A percentile compares a stretch with the other conserved stretches of the same genome.
Conservation (phyloP, 441 rosid genomes). For the Erodium trifolium region DNA sequence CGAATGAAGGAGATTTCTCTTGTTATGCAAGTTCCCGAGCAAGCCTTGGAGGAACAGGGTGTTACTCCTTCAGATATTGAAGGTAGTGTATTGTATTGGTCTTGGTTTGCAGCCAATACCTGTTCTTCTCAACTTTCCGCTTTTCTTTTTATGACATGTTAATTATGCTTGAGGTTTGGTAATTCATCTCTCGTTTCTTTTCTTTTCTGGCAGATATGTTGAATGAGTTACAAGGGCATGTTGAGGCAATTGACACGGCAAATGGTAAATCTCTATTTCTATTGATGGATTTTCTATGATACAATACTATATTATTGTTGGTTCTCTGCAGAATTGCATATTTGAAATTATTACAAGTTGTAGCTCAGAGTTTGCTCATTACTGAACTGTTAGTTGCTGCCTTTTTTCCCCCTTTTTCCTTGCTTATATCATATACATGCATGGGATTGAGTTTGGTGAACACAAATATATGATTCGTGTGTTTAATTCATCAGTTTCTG, state of each 20-base stretch:
- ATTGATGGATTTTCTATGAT: neutral
- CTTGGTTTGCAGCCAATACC: neutral
- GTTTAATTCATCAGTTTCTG: too few species aligned
- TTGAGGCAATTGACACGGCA: slow-evolving; percentile 81
- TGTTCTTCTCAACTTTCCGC: neutral
- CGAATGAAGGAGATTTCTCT: slow-evolving; percentile 86
- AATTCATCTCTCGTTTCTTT: neutral
- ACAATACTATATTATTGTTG: neutral
- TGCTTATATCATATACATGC: too few species aligned
- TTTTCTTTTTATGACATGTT: neutral
- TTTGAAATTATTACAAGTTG: too few species aligned
- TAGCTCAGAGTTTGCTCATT: too few species aligned
- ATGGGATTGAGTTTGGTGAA: too few species aligned
- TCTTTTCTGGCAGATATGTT: slow-evolving; percentile 58
- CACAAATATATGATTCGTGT: too few species aligned
- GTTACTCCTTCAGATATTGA: slow-evolving; percentile 68
- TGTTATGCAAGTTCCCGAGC: slow-evolving; percentile 71
- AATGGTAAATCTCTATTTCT: slow-evolving; percentile 42
- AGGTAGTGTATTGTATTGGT: slow-evolving; percentile 30
- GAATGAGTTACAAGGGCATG: slow-evolving; percentile 93
- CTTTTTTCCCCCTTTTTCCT: too few species aligned
- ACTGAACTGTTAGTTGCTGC: too few species aligned
- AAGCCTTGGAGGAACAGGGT: slow-evolving; percentile 71
- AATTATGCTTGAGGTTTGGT: neutral
- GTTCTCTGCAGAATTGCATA: neutral